Base-by-base conservation (phyloP, 768 basidiomycete species). In the Scleroderma citrinum region DNA sequence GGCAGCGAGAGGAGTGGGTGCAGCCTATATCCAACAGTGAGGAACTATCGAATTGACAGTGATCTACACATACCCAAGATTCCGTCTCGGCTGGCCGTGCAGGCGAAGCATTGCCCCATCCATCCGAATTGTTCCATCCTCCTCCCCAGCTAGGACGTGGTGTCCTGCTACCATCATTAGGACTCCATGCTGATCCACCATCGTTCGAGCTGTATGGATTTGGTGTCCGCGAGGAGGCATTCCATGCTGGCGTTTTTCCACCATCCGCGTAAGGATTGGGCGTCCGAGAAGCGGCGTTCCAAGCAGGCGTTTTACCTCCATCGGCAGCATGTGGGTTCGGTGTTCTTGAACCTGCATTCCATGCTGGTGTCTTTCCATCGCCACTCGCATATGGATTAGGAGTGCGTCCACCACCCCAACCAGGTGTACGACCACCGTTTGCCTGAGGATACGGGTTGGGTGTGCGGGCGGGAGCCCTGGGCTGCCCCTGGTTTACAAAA, bases 291-390 rank as follows among this genome's bases (percentile, higher is more conserved):
- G 71, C 69, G 7, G 75, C 75, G 52, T 72, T 77, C 76, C 83
- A 85, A 14, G 83, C 84, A 0, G 87, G 87, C 7, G 87, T 89
- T 49, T 76, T 73, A 30, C 82, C 75, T 16, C 83, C 76, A 38
- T 77, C 77, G 29, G 57, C 58, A 10, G 71, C 78, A 50, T 78
- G 80, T 7, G 85, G 82, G 59, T 88, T 89, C 2, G 87, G 86
- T 11, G 87, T 87, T 48, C 80, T 69, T 17, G 81, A 78, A 1
- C 76, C 76, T 23, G 79, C 76, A 45, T 75, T 78, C 85, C 78
- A 83, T 16, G 76, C 81, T 29, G 80, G 82, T 3, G 82, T 83
- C 54, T 74, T 77, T 30, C 80, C 74, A 37, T 66, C 65, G n/a
- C 77, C 76, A 44, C 73, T 76, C 11, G 71, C 73, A 49, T 87